These are phyloP conservation scores for Takakia lepidozioides DNA, from an alignment of 225 moss, liverwort and hornwort species.

Conservation along the genomic window DNA sequence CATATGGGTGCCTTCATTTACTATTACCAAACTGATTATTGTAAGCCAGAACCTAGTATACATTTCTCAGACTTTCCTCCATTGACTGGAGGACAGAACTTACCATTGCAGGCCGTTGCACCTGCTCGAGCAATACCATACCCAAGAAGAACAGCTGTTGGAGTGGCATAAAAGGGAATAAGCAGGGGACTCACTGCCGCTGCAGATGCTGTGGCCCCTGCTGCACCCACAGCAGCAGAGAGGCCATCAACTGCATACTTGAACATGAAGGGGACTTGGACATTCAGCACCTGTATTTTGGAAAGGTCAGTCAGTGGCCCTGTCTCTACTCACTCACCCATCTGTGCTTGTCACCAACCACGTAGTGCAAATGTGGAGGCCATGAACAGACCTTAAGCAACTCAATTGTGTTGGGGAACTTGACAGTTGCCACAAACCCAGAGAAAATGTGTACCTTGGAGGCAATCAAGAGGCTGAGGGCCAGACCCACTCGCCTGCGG, in stretches of 20 bases:
- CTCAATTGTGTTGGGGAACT: too few relatives aligned
- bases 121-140: conserved; percentile 96
- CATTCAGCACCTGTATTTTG: conserved; percentile 94
- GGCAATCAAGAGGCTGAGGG: conserved; percentile 77
- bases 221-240: conserved; percentile 84
- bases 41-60: too few relatives aligned
- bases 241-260: conserved; percentile 91
- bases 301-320: too few relatives aligned
- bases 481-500: conserved; percentile 76
- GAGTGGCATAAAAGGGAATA: conserved; percentile 68
- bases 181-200: conserved; percentile 32
- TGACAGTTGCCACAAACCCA: too few relatives aligned
- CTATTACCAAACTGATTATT: too few relatives aligned
- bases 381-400: too few relatives aligned
- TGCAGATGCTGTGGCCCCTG: conserved; percentile 81
- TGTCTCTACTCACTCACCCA: too few relatives aligned
- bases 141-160: conserved; percentile 85
- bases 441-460: conserved; percentile 91
- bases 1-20: too few relatives aligned
- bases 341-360: too few relatives aligned
- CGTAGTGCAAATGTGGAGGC: too few relatives aligned
- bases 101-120: conserved; percentile 96
- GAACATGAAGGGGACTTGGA: conserved; percentile 98
- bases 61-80: too few relatives aligned
- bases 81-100: background rate